Evolutionary conservation across 345 rosid genomes (phyloP).

Genomic region (rapeseed (Brassica napus)): Da-Ae NC_063442.1:36848501-36849000

Average conservation of each 20-base stretch:
- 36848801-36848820: constrained; percentile 48
- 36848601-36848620: no score
- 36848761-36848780: constrained; percentile 54
- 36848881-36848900: constrained; percentile 39
- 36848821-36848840: constrained; percentile 68
- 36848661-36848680: constrained; percentile 31
- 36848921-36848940: constrained; percentile 47
- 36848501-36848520: no score
- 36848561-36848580: background rate
- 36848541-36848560: background rate
- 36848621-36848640: background rate
- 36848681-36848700: constrained; percentile 56
- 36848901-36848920: constrained; percentile 61
- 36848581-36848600: background rate
- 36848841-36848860: constrained; percentile 43
- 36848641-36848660: background rate
- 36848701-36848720: constrained; percentile 52
- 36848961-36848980: constrained; percentile 60
- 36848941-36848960: constrained; percentile 55
- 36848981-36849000: constrained; percentile 51
- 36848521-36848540: background rate
- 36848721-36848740: constrained; percentile 49
- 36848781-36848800: constrained; percentile 55
- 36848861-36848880: background rate
- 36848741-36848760: constrained; percentile 49